phyloP scores from a whole-genome alignment of 1,284 basidiomycete genomes.

The Clitocybe nebularis region DNA sequence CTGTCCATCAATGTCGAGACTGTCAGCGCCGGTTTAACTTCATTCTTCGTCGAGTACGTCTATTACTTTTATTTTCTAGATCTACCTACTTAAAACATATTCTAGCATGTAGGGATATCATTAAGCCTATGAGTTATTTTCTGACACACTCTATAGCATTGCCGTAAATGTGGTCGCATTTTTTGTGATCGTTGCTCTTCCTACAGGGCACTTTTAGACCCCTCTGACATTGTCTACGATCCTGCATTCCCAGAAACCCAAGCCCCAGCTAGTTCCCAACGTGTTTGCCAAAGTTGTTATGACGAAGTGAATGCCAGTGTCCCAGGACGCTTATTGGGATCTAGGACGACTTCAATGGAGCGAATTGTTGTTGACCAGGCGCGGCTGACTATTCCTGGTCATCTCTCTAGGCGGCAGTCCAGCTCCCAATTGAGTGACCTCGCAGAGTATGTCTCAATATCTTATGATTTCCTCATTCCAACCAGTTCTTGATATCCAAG shows the following conservation, averaged over 20 bases:
- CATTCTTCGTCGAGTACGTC: slow-evolving; percentile 71
- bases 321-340: slow-evolving; percentile 48
- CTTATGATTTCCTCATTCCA: slow-evolving; percentile 1
- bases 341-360: slow-evolving; percentile 57
- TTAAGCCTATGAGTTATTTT: slow-evolving; percentile 6
- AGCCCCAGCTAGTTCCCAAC: slow-evolving; percentile 55
- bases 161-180: slow-evolving; percentile 84
- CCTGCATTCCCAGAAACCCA: slow-evolving; percentile 53
- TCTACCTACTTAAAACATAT: slow-evolving; percentile 10
- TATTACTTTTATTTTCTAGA: slow-evolving; percentile 14
- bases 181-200: slow-evolving; percentile 89
- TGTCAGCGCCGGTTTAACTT: slow-evolving; percentile 81
- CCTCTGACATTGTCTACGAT: slow-evolving; percentile 78
- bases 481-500: slow-evolving; percentile 30
- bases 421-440: slow-evolving; percentile 86
- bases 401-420: slow-evolving; percentile 54
- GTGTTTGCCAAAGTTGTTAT: slow-evolving; percentile 77
- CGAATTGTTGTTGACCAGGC: slow-evolving; percentile 70
- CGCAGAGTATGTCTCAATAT: slow-evolving; percentile 58
- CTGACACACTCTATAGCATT: slow-evolving; percentile 54
- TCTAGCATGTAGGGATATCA: slow-evolving; percentile 60
- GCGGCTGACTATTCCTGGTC: slow-evolving; percentile 58
- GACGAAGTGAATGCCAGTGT: slow-evolving; percentile 64
- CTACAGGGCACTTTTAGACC: slow-evolving; percentile 67
- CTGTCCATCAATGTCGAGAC: slow-evolving; percentile 67